phyloP scores from a whole-genome alignment of 2,329 filamentous ascomycete species.

The Colletotrichum sojae region DNA sequence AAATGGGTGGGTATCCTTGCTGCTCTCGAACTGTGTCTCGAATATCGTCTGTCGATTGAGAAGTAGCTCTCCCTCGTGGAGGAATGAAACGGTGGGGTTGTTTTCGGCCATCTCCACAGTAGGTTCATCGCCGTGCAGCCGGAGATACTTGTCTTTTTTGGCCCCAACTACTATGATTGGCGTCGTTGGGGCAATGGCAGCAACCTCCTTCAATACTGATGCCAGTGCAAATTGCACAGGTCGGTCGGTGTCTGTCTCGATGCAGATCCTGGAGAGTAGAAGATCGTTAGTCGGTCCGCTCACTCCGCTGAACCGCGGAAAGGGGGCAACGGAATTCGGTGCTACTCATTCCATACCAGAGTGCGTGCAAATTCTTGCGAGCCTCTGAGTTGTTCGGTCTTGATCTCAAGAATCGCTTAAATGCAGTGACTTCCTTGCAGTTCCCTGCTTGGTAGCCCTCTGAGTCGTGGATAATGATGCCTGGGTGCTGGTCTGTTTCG shows the following conservation, averaged over 20 bases:
- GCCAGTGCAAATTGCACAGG: conserved; percentile 45
- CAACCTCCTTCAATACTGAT: conserved; percentile 44
- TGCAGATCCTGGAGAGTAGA: conserved; percentile 44
- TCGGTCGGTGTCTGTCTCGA: conserved; percentile 43
- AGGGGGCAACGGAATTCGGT: background rate
- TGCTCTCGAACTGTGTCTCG: no score
- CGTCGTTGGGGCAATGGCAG: conserved; percentile 41
- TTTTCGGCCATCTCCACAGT: no score
- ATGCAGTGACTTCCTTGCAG: conserved; percentile 43
- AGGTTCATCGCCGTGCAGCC: background rate
- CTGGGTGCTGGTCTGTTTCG: background rate
- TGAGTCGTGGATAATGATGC: conserved; percentile 48
- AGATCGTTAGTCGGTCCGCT: background rate
- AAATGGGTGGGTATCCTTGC: no score
- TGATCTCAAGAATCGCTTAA: conserved; percentile 46
- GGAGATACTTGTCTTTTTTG: conserved; percentile 45
- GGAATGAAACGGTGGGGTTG: no score
- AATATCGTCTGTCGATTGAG: no score
- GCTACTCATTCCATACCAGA: conserved; percentile 43
- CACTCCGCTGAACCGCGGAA: background rate
- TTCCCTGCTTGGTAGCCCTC: conserved; percentile 46
- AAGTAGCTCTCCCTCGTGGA: no score
- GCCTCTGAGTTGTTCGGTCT: conserved; percentile 36
- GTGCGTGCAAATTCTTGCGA: conserved; percentile 45
- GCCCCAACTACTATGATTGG: conserved; percentile 47